phyloP scores from a whole-genome alignment of 2,329 filamentous ascomycete species.

The Cercospora citrullina region DNA sequence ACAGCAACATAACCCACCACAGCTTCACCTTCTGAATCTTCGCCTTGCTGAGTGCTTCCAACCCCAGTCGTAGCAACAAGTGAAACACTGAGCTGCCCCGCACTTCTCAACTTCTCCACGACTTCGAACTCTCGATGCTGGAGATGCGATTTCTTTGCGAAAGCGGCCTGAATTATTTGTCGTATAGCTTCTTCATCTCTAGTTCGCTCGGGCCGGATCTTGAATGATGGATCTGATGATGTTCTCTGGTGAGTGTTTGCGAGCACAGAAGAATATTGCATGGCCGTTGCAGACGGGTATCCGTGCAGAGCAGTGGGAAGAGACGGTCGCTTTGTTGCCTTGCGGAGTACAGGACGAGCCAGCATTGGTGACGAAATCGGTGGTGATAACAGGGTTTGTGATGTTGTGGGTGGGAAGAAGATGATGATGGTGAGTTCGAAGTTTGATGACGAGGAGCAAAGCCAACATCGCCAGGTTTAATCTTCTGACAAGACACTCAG shows the following conservation, averaged over 20 bases:
- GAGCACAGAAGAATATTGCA: neutral
- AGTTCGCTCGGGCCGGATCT: neutral
- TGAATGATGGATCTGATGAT: neutral
- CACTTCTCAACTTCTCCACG: constrained; percentile 11
- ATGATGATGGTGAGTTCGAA: neutral
- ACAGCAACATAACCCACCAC: constrained; percentile 4
- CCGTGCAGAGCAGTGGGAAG: neutral
- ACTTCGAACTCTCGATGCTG: constrained; percentile 13
- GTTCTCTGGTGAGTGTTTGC: neutral
- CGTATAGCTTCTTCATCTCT: neutral
- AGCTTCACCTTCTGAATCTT: neutral
- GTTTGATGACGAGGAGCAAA: neutral
- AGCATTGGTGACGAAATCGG: neutral
- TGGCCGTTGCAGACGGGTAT: neutral
- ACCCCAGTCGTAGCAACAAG: constrained; percentile 3
- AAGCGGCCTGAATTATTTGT: constrained; percentile 6
- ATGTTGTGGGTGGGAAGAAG: neutral
- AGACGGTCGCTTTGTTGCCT: neutral
- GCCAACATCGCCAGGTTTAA: too few species aligned
- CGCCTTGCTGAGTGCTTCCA: neutral
- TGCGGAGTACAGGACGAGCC: neutral
- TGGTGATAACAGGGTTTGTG: neutral
- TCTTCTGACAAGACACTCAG: too few species aligned
- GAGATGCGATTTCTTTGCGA: constrained; percentile 18
- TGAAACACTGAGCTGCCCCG: constrained; percentile 1